phyloP scores from a whole-genome alignment of 495 filamentous ascomycete genomes.

The Aspergillus egyptiacus region DNA sequence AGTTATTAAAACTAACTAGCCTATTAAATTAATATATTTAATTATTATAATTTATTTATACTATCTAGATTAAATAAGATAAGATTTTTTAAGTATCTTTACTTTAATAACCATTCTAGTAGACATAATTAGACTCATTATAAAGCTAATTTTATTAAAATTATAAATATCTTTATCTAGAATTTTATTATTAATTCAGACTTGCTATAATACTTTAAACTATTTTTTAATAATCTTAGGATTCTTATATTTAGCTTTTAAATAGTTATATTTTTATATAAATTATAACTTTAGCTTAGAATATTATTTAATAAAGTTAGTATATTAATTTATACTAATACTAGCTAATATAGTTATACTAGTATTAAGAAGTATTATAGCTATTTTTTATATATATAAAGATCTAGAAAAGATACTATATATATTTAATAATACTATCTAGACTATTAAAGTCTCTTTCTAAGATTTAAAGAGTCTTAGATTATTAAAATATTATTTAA shows the following conservation, averaged over 20 bases:
- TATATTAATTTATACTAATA: background rate
- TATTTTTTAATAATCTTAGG: background rate
- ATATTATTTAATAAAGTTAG: background rate
- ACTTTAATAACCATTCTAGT: background rate
- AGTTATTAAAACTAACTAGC: background rate
- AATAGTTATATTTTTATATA: background rate
- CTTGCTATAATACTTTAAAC: background rate
- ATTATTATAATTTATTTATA: background rate
- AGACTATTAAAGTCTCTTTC: background rate
- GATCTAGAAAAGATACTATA: background rate
- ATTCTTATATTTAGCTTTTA: background rate
- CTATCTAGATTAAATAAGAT: background rate
- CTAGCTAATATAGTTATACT: background rate
- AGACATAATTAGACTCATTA: background rate
- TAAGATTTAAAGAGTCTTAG: background rate
- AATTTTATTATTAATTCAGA: background rate
- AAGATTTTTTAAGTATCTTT: background rate
- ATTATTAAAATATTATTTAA: background rate
- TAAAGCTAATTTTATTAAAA: background rate
- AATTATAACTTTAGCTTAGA: background rate
- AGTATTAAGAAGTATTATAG: background rate
- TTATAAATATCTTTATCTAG: slow-evolving; percentile 1
- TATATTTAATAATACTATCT: background rate
- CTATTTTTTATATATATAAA: background rate
- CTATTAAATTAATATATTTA: background rate